Conservation (phyloP, 768 basidiomycete species). For the Mycena rosella region DNA sequence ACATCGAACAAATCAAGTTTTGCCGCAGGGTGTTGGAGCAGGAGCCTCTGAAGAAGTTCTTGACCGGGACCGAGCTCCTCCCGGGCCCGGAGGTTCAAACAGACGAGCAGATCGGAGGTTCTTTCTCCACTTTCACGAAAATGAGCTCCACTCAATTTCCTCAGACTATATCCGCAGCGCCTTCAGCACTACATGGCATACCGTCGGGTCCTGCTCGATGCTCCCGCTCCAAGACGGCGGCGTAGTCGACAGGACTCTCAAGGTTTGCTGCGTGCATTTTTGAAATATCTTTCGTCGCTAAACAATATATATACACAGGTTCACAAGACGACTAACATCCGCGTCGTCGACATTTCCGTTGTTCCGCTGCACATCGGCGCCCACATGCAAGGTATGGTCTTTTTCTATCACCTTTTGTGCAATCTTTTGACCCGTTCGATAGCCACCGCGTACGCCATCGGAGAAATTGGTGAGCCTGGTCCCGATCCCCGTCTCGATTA, state of each 20-base stretch:
- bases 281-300: too few species aligned
- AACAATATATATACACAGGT: too few species aligned
- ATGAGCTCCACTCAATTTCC: not conserved
- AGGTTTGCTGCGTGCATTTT: too few species aligned
- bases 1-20: constrained; percentile 42
- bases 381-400: constrained; percentile 41
- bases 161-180: constrained; percentile 16
- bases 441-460: constrained; percentile 27
- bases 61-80: constrained; percentile 30
- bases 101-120: constrained; percentile 53
- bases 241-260: constrained; percentile 2
- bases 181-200: constrained; percentile 19
- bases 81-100: constrained; percentile 39
- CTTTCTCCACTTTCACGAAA: not conserved
- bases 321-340: constrained; percentile 19
- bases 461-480: constrained; percentile 32
- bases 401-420: not conserved
- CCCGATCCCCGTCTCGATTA: not conserved
- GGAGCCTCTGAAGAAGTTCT: constrained; percentile 34
- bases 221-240: constrained; percentile 1
- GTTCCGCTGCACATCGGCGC: constrained; percentile 50
- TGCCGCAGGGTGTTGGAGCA: constrained; percentile 29
- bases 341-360: constrained; percentile 51
- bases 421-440: not conserved
- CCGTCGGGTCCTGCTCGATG: constrained; percentile 16